phyloP scores from a whole-genome alignment of 495 filamentous ascomycete genomes.

The Aspergillus asperescens region DNA sequence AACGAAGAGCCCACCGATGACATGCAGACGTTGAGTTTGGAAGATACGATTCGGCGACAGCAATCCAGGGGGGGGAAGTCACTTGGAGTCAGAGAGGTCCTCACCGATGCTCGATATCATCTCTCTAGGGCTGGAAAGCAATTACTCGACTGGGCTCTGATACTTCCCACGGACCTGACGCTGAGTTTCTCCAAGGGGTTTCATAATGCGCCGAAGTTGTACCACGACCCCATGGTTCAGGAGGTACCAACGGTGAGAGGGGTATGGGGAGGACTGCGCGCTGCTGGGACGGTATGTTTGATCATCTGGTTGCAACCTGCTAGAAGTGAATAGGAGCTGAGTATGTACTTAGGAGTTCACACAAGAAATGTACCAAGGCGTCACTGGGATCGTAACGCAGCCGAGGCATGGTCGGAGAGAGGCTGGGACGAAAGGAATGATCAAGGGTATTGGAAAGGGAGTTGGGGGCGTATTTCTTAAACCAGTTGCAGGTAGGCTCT shows the following conservation, averaged over 20 bases:
- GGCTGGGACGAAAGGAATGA: conserved; percentile 60
- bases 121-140: conserved; percentile 46
- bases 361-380: conserved; percentile 62
- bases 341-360: conserved; percentile 50
- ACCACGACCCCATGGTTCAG: conserved; percentile 69
- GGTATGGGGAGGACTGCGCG: conserved; percentile 59
- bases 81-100: conserved; percentile 12
- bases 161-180: conserved; percentile 75
- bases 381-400: conserved; percentile 68
- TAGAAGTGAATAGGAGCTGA: neutral
- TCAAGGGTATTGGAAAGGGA: conserved; percentile 73
- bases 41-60: neutral
- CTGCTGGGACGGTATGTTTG: conserved; percentile 49
- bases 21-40: neutral
- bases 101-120: conserved; percentile 20
- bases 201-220: conserved; percentile 75
- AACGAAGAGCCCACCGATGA: neutral
- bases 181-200: conserved; percentile 76
- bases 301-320: neutral
- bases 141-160: conserved; percentile 64
- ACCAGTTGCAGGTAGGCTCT: conserved; percentile 54
- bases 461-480: conserved; percentile 68
- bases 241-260: conserved; percentile 65
- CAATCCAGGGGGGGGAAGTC: conserved; percentile 9
- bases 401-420: conserved; percentile 62